These are phyloP conservation scores for Lecanicillium sp. DNA, from an alignment of 2,329 filamentous ascomycete genomes.

Conservation along the genomic window DNA sequence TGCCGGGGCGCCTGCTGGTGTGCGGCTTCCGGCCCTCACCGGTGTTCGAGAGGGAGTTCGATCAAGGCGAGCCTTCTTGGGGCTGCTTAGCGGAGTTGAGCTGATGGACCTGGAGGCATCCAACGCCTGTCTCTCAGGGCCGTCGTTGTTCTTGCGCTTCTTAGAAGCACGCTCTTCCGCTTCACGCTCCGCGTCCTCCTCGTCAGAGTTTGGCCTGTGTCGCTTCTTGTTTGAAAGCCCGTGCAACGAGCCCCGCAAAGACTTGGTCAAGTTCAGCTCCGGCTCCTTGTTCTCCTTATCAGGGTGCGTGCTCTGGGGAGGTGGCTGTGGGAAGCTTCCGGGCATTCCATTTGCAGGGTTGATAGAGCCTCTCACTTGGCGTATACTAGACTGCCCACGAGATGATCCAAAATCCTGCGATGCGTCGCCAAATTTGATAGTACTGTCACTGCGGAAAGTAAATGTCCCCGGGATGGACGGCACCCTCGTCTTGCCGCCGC, in stretches of 20 bases:
- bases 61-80: constrained; percentile 26
- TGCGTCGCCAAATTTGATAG: constrained; percentile 46
- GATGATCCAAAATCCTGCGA: constrained; percentile 49
- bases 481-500: constrained; percentile 17
- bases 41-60: constrained; percentile 17
- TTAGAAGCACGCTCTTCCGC: constrained; percentile 45
- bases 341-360: constrained; percentile 40
- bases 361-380: constrained; percentile 49
- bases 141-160: constrained; percentile 46
- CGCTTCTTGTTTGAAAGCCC: constrained; percentile 62
- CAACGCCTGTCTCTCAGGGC: constrained; percentile 44
- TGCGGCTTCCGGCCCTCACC: constrained; percentile 7
- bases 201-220: constrained; percentile 47
- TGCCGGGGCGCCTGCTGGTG: constrained; percentile 15
- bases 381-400: constrained; percentile 52
- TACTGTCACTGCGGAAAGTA: constrained; percentile 59
- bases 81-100: constrained; percentile 23
- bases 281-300: constrained; percentile 51
- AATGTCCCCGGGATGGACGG: constrained; percentile 49
- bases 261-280: constrained; percentile 17
- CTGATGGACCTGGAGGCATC: constrained; percentile 39
- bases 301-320: constrained; percentile 24
- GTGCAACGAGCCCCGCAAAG: constrained; percentile 45
- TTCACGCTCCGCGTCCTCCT: constrained; percentile 45
- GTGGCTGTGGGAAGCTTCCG: constrained; percentile 42